A percentile compares a stretch with the other conserved stretches of the same genome.
phyloP scores from a whole-genome alignment of 257 asterid genomes.

The Solanum arcanum region DNA sequence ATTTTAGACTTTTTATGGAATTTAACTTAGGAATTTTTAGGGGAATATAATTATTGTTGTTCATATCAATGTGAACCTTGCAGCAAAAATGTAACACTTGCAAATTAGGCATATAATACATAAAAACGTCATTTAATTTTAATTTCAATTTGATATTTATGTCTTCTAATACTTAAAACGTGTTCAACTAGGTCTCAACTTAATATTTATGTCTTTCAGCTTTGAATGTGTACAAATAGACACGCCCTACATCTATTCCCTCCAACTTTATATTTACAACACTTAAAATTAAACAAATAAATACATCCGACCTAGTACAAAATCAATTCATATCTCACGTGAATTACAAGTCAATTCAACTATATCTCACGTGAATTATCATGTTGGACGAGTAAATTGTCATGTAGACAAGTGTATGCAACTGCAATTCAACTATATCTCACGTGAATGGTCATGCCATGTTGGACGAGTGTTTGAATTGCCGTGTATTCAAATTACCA shows the following conservation, averaged over 20 bases:
- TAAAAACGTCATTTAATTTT: too few species aligned
- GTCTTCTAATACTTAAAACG: neutral
- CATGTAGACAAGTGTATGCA: too few species aligned
- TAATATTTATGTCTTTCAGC: neutral
- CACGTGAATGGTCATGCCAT: too few species aligned
- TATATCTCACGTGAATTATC: neutral
- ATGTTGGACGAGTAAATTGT: too few species aligned
- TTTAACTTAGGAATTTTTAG: neutral
- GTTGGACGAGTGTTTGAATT: neutral
- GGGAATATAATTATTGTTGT: too few species aligned
- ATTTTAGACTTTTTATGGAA: neutral
- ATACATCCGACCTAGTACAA: neutral
- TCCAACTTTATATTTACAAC: neutral
- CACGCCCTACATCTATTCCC: neutral
- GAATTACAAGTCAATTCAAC: too few species aligned
- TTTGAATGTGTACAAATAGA: too few species aligned
- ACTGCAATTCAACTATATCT: too few species aligned
- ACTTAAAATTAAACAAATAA: neutral
- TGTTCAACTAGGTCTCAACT: neutral
- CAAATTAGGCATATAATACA: too few species aligned
- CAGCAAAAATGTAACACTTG: too few species aligned
- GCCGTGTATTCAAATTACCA: neutral
- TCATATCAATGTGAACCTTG: too few species aligned
- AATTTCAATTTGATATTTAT: fast-evolving
- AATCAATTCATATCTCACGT: neutral